These are phyloP conservation scores for Phytophthora kernoviae DNA, from an alignment of 352 stramenopile species.

Conservation along the genomic window DNA sequence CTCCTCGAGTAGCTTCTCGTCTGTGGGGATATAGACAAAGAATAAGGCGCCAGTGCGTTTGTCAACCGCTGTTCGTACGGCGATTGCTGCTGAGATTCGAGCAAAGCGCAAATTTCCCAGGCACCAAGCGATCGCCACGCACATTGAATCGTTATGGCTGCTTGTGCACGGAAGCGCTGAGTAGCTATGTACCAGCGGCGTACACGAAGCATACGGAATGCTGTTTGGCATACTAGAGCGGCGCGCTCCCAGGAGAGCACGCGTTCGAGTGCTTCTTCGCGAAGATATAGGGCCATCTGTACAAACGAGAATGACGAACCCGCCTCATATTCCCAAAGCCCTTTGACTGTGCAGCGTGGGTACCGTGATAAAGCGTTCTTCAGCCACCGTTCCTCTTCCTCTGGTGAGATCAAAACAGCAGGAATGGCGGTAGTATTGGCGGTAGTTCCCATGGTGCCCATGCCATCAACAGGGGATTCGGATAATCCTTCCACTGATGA, in stretches of 20 bases:
- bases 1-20: conserved; percentile 64
- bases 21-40: conserved; percentile 70
- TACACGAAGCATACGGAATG: conserved; percentile 62
- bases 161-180: conserved; percentile 34
- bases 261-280: conserved; percentile 60
- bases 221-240: conserved; percentile 52
- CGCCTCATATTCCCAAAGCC: conserved; percentile 65
- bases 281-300: conserved; percentile 72
- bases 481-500: background rate
- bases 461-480: conserved; percentile 4
- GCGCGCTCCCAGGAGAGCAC: conserved; percentile 60
- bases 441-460: conserved; percentile 9
- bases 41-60: conserved; percentile 57
- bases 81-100: conserved; percentile 66
- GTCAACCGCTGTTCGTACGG: conserved; percentile 76
- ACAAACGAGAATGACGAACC: conserved; percentile 46
- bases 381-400: conserved; percentile 30
- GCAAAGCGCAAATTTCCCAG: conserved; percentile 36
- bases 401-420: conserved; percentile 30
- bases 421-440: conserved; percentile 7
- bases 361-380: conserved; percentile 44
- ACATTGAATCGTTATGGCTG: conserved; percentile 60
- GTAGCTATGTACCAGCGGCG: conserved; percentile 58
- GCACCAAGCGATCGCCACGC: conserved; percentile 51
- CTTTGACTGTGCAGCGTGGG: conserved; percentile 40